These are phyloP conservation scores for Ammopiptanthus mongolicus DNA, from an alignment of 306 rosid species.

Conservation along the genomic window DNA sequence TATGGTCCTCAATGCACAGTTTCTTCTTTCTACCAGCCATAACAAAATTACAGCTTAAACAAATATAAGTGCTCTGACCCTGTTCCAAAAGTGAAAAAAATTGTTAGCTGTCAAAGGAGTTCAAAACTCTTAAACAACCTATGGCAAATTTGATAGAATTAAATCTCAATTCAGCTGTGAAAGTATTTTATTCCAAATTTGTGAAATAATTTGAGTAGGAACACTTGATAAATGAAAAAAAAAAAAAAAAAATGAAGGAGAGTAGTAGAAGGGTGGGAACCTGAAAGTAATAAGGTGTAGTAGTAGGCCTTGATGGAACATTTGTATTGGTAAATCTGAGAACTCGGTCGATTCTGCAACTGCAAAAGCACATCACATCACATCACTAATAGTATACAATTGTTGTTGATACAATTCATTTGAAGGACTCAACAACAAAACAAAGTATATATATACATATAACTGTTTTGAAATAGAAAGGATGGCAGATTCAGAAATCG, in stretches of 20 bases:
- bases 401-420: no score
- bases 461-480: no score
- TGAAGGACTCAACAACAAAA: no score
- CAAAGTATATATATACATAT: no score
- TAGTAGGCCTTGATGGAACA: conserved; percentile 26
- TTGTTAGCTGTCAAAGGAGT: background rate
- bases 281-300: conserved; percentile 33
- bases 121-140: background rate
- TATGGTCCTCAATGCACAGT: conserved; percentile 18
- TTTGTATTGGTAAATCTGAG: conserved; percentile 37
- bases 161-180: background rate
- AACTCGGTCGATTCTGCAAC: conserved; percentile 59
- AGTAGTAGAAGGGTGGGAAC: conserved; percentile 23
- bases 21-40: conserved; percentile 52
- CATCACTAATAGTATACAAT: no score
- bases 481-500: background rate
- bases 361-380: conserved; percentile 18
- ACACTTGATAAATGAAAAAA: background rate
- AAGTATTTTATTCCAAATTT: background rate
- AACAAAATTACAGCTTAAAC: conserved; percentile 38
- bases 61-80: conserved; percentile 30
- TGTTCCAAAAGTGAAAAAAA: background rate
- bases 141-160: background rate
- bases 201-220: background rate
- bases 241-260: background rate